phyloP scores from a whole-genome alignment of 2,329 filamentous ascomycete genomes.

The Hymenoscyphus infarciens region DNA sequence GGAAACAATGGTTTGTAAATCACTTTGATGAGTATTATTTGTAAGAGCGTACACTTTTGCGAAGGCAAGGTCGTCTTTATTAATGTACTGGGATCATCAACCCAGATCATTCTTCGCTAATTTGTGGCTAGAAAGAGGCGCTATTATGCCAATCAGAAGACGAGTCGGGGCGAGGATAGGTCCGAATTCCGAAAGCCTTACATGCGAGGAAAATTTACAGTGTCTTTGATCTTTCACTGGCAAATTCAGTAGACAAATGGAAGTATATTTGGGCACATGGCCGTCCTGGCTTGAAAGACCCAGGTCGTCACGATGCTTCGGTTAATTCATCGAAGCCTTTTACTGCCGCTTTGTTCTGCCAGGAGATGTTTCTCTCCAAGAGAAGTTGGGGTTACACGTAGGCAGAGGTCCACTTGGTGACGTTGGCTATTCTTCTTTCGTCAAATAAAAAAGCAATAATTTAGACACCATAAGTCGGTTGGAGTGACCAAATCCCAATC shows the following conservation, averaged over 20 bases:
- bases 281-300: too few relatives aligned
- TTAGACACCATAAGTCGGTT: too few relatives aligned
- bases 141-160: neutral
- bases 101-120: neutral
- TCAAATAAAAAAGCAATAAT: too few relatives aligned
- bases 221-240: too few relatives aligned
- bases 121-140: slow-evolving; percentile 1
- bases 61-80: neutral
- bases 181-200: neutral
- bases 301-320: too few relatives aligned
- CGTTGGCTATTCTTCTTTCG: neutral
- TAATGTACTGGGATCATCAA: neutral
- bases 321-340: too few relatives aligned
- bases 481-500: too few relatives aligned
- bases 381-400: slow-evolving; percentile 7
- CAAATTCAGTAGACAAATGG: too few relatives aligned
- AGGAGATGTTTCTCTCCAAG: neutral
- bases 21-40: neutral
- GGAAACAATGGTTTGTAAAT: too few relatives aligned
- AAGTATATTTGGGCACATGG: too few relatives aligned
- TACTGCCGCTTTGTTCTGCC: too few relatives aligned
- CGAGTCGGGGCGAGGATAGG: neutral
- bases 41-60: neutral
- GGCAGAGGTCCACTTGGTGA: slow-evolving; percentile 2
- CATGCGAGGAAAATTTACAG: too few relatives aligned